Conservation (phyloP, 2,329 filamentous ascomycete species). For the Cytospora schulzeri region DNA sequence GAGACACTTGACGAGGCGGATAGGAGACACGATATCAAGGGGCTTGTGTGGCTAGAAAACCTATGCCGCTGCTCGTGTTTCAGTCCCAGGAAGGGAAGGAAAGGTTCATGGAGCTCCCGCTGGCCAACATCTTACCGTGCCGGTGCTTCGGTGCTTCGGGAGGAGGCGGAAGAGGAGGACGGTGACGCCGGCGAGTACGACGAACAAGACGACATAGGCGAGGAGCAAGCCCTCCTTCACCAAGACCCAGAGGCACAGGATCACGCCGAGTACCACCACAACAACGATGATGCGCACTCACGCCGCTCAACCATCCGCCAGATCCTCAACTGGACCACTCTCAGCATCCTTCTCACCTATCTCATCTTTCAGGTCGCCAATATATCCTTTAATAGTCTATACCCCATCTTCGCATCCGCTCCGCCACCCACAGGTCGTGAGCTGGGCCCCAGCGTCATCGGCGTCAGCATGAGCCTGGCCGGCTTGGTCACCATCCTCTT, state of each 20-base stretch:
- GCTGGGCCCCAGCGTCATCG: slow-evolving; percentile 78
- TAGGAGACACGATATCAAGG: slow-evolving; percentile 26
- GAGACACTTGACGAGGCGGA: slow-evolving; percentile 71
- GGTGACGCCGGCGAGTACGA: slow-evolving; percentile 31
- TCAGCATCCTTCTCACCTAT: slow-evolving; percentile 82
- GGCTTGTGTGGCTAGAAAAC: slow-evolving; percentile 37
- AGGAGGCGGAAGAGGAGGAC: slow-evolving; percentile 7
- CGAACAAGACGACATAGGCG: slow-evolving; percentile 14
- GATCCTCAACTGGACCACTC: slow-evolving; percentile 76
- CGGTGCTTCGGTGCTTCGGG: slow-evolving; percentile 4
- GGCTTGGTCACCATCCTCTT: slow-evolving; percentile 86
- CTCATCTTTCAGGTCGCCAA: slow-evolving; percentile 93
- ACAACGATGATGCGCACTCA: slow-evolving; percentile 47
- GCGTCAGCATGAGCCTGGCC: slow-evolving; percentile 80
- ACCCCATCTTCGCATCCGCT: slow-evolving; percentile 86
- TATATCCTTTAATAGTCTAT: slow-evolving; percentile 92
- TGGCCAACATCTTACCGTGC: slow-evolving; percentile 28
- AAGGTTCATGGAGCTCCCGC: slow-evolving; percentile 34
- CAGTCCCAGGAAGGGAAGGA: slow-evolving; percentile 28
- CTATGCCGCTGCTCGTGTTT: slow-evolving; percentile 27
- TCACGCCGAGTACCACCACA: slow-evolving; percentile 38
- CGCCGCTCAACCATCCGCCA: slow-evolving; percentile 51
- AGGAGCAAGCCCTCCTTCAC: slow-evolving; percentile 23
- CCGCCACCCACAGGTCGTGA: slow-evolving; percentile 74
- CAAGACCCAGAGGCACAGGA: slow-evolving; percentile 29